phyloP scores from a whole-genome alignment of 805 yeast species.

The Suhomyces prunicola region DNA sequence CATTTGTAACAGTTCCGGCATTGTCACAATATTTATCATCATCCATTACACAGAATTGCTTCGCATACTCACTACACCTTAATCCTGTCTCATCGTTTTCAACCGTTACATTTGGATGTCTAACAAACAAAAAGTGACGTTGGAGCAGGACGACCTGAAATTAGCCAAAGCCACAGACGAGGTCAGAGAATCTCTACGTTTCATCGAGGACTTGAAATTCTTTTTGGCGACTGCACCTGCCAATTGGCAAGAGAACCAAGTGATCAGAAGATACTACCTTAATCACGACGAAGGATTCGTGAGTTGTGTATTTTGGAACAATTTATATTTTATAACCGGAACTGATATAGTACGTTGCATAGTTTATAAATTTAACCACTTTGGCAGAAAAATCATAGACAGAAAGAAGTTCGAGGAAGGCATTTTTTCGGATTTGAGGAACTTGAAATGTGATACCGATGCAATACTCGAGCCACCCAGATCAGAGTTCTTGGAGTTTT shows the following conservation, averaged over 20 bases:
- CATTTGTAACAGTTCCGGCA: background rate
- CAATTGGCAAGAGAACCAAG: conserved; percentile 86
- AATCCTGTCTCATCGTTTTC: background rate
- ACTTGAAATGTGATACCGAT: conserved; percentile 80
- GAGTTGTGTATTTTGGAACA: conserved; percentile 91
- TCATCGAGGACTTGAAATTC: conserved; percentile 76
- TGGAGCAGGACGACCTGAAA: conserved; percentile 4
- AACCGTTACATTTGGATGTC: conserved; percentile 2
- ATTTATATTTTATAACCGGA: conserved; percentile 86
- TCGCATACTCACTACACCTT: background rate
- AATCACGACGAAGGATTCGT: conserved; percentile 90
- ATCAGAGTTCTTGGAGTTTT: conserved; percentile 77
- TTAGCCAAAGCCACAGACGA: conserved; percentile 11
- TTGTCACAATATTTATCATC: background rate
- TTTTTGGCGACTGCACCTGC: conserved; percentile 93
- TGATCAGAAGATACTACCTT: conserved; percentile 78
- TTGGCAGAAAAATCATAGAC: conserved; percentile 82
- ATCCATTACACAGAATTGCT: background rate
- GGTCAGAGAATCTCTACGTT: conserved; percentile 48
- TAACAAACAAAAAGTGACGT: conserved; percentile 2
- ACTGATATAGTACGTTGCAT: conserved; percentile 94
- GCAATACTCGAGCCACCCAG: conserved; percentile 86
- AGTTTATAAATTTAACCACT: conserved; percentile 81
- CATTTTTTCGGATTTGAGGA: conserved; percentile 84
- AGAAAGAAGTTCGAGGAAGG: conserved; percentile 97